Conservation (phyloP, 2,329 filamentous ascomycete genomes). For the Fusarium newnesense region DNA sequence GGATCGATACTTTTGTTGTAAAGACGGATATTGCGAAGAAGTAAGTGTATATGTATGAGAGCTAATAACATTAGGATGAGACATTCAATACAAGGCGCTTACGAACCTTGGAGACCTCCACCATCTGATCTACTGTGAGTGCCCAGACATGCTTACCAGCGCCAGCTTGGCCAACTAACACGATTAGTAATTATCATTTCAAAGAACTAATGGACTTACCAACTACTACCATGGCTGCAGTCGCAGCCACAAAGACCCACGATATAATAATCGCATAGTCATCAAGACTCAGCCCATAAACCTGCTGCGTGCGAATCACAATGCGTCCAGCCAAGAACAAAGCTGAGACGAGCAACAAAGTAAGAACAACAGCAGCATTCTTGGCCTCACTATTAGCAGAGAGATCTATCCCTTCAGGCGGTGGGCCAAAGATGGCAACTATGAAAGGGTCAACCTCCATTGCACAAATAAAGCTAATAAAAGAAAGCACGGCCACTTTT, state of each 20-base stretch:
- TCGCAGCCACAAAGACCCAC: conserved; percentile 7
- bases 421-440: conserved; percentile 3
- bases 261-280: conserved; percentile 18
- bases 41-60: conserved; percentile 12
- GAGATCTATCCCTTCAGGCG: conserved; percentile 7
- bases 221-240: conserved; percentile 2
- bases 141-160: conserved; percentile 23
- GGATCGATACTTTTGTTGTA: conserved; percentile 16
- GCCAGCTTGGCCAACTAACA: conserved; percentile 1
- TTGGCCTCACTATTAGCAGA: not conserved
- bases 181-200: not conserved
- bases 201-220: not conserved
- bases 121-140: not conserved
- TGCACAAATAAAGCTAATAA: too few relatives aligned
- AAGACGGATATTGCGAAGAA: conserved; percentile 17
- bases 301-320: conserved; percentile 4
- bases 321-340: not conserved
- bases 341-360: conserved; percentile 1
- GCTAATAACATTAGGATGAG: not conserved
- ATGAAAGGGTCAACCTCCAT: conserved; percentile 10
- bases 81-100: rapidly evolving
- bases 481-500: too few relatives aligned
- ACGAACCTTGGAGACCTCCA: conserved; percentile 11
- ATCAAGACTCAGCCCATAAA: conserved; percentile 8
- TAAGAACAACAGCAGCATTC: conserved; percentile 12